A percentile compares a stretch with the other conserved stretches of the same genome.
Evolutionary conservation across 257 asterid species (phyloP).

Genomic region (Oldenlandia corymbosa): DNA sequence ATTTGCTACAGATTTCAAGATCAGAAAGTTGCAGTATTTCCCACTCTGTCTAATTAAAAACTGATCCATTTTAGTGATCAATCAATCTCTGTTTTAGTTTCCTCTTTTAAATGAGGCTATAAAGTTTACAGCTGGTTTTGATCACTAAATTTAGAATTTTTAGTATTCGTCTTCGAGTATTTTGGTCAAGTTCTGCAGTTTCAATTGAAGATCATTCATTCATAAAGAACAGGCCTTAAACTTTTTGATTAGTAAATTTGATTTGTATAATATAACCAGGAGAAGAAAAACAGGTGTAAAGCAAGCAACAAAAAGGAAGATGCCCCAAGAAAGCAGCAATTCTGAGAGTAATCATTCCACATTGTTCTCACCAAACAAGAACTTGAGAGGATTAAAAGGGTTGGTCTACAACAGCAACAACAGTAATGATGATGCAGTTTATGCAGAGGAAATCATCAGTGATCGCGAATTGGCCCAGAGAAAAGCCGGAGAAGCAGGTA

Average conservation of each 20-base stretch:
- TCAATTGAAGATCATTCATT: neutral
- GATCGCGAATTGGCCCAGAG: constrained; percentile 76
- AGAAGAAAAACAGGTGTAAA: neutral
- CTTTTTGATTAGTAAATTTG: neutral
- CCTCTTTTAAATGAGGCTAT: too few species aligned
- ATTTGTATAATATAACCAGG: neutral
- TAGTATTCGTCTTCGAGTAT: too few species aligned
- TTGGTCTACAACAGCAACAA: constrained; percentile 37
- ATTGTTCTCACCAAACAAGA: constrained; percentile 62
- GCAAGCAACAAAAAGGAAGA: constrained; percentile 18
- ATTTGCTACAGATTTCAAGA: too few species aligned
- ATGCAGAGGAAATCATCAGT: constrained; percentile 51
- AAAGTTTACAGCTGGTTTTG: too few species aligned
- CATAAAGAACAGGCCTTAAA: too few species aligned
- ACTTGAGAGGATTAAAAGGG: constrained; percentile 55
- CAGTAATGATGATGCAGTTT: constrained; percentile 21
- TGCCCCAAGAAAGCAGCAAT: constrained; percentile 59
- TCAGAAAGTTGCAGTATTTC: too few species aligned
- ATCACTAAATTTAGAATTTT: too few species aligned
- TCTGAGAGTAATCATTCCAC: constrained; percentile 5
- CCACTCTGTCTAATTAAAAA: too few species aligned
- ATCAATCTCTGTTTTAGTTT: neutral
- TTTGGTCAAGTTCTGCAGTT: neutral
- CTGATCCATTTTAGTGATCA: too few species aligned
- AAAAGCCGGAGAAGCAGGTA: constrained; percentile 91